phyloP scores from a whole-genome alignment of 2,329 filamentous ascomycete species.

The Diaporthe nobilis region DNA sequence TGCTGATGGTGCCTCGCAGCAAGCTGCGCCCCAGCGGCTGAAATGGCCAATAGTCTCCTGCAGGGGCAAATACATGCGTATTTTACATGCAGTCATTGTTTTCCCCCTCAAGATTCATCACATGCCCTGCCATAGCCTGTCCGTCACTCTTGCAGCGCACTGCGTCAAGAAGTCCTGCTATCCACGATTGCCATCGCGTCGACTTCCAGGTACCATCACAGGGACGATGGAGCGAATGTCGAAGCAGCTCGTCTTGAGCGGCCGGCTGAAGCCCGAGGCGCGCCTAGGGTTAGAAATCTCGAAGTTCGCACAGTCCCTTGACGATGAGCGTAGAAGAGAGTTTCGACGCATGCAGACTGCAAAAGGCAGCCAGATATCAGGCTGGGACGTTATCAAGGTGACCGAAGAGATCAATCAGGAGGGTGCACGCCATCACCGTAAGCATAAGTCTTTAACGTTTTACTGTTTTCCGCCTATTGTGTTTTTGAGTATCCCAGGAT shows the following conservation, averaged over 20 bases:
- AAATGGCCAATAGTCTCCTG: not conserved
- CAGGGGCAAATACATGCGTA: not conserved
- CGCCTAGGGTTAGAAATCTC: slow-evolving; percentile 25
- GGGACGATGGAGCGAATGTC: not conserved
- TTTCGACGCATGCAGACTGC: not conserved
- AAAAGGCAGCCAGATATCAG: not conserved
- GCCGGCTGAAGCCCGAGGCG: slow-evolving; percentile 19
- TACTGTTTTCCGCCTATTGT: too few species aligned
- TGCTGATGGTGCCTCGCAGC: not conserved
- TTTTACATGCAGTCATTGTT: not conserved
- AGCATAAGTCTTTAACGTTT: too few species aligned
- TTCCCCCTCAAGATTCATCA: too few species aligned
- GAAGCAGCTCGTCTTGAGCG: slow-evolving; percentile 15
- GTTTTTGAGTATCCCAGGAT: too few species aligned
- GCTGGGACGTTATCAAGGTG: slow-evolving; percentile 35
- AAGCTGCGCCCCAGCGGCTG: not conserved
- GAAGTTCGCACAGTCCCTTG: not conserved
- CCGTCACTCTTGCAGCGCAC: not conserved
- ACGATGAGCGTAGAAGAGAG: not conserved
- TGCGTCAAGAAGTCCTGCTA: not conserved
- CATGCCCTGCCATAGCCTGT: not conserved
- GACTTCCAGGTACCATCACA: not conserved
- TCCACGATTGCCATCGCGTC: not conserved
- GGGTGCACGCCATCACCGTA: slow-evolving; percentile 32
- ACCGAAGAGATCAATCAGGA: slow-evolving; percentile 43